phyloP scores from a whole-genome alignment of 2,329 filamentous ascomycete genomes.

The Helotiales sp. region DNA sequence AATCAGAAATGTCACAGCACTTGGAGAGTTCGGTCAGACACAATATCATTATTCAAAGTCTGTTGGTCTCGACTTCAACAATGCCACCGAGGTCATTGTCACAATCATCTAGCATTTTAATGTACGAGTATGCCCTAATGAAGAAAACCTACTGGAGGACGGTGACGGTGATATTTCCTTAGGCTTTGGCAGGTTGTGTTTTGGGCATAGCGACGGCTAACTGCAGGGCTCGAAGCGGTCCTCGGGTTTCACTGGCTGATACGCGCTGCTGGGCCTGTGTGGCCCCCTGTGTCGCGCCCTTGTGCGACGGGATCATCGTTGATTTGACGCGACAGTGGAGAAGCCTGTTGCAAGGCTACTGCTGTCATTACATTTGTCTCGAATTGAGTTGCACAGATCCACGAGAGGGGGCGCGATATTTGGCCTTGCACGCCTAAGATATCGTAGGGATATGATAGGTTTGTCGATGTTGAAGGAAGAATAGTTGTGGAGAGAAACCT shows the following conservation, averaged over 20 bases:
- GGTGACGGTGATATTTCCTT: neutral
- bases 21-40: neutral
- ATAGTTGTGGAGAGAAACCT: too few species aligned
- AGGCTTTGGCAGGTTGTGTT: neutral
- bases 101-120: neutral
- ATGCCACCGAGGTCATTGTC: neutral
- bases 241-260: neutral
- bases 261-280: neutral
- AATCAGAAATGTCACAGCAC: neutral
- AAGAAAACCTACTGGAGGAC: neutral
- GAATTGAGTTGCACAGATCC: neutral
- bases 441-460: too few species aligned
- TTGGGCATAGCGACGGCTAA: neutral
- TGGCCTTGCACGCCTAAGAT: neutral
- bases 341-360: neutral
- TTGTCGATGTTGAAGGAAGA: too few species aligned
- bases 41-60: too few species aligned
- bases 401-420: too few species aligned
- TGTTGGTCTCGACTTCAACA: too few species aligned
- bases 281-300: neutral
- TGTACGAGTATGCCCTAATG: too few species aligned
- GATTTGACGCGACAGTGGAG: neutral
- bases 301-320: neutral
- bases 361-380: neutral
- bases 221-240: neutral